Base-by-base conservation (phyloP, 129 eudicot species). In the Chrysanthemum makinoi region DNA sequence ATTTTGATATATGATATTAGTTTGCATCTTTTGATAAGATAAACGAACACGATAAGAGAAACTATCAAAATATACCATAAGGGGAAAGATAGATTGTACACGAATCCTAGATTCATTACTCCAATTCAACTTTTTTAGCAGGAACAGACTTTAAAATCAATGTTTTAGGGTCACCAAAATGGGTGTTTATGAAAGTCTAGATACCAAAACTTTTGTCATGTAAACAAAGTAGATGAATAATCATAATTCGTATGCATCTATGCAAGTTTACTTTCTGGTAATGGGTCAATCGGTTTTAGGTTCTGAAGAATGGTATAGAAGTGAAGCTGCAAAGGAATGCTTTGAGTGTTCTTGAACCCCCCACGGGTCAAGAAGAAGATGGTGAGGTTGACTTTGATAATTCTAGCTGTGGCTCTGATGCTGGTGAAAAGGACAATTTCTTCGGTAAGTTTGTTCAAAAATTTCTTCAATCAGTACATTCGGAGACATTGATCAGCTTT, bases 311-410 rank as follows among this genome's bases (percentile, higher is more conserved):
- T 84, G 98, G 98, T 17, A 86, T 94, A 70, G 98, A 94, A 81
- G 98, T 94, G 72, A 94, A 94, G 85, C 85, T 94, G 66, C 98
- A 94, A 73, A 77, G 98, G 70, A 94, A 94, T 77, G 98, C 98
- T 62, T 75, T 94, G 81, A 89, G 96, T 80, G 98, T 94, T 70
- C 81, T 94, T 49, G 98, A 94, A 78, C 97, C 89, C 16, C 98
- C 98, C 5, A 94, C 98, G 2, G 98, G 98, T 28, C 89, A 87
- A 19, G 98, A 94, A 77, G 96, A 87, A 77, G 98, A 94, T 66
- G 89, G 84, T 5, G 97, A 87, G 15, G 81, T 62, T 28, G 98
- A 87, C 66, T 75, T 83, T 17, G 86, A 86, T 72, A 79, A 83
- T 75, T 88, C 92, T 47, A 94, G 96, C 58, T 83, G 92, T 76